phyloP scores from a whole-genome alignment of 2,329 filamentous ascomycete genomes.

The Talaromyces funiculosus region DNA sequence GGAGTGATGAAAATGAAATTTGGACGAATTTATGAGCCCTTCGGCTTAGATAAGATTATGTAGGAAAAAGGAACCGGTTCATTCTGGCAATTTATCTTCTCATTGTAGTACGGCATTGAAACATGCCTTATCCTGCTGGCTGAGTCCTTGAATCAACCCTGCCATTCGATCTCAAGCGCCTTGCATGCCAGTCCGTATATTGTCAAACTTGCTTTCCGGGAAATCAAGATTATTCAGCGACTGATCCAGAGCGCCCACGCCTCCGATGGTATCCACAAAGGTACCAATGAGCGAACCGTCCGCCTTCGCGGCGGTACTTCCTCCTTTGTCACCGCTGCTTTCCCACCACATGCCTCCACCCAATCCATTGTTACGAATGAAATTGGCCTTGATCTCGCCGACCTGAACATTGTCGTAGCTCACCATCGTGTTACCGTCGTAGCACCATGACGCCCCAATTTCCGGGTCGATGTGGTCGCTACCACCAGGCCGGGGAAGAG shows the following conservation, averaged over 20 bases:
- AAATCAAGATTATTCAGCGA: slow-evolving; percentile 31
- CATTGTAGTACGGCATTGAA: background rate
- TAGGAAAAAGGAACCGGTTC: slow-evolving; percentile 4
- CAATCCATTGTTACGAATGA: slow-evolving; percentile 59
- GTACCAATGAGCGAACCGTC: slow-evolving; percentile 62
- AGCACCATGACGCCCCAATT: slow-evolving; percentile 70
- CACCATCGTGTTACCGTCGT: slow-evolving; percentile 64
- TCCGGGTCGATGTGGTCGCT: slow-evolving; percentile 59
- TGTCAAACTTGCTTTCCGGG: slow-evolving; percentile 39
- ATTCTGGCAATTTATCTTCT: background rate
- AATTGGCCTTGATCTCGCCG: slow-evolving; percentile 64
- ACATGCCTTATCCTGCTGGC: background rate
- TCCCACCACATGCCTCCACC: slow-evolving; percentile 99
- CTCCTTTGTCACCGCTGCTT: slow-evolving; percentile 68
- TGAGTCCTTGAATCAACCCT: background rate
- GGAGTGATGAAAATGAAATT: slow-evolving; percentile 4
- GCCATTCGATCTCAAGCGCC: background rate
- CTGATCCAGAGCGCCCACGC: slow-evolving; percentile 29
- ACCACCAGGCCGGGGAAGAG: slow-evolving; percentile 64
- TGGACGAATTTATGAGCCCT: background rate
- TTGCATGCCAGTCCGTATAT: slow-evolving; percentile 29
- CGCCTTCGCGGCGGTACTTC: slow-evolving; percentile 33
- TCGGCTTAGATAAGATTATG: slow-evolving; percentile 11
- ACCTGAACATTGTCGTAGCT: slow-evolving; percentile 62
- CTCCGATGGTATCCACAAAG: slow-evolving; percentile 35